Conservation (phyloP, 1,284 basidiomycete genomes). For the Boletus calvinii region DNA sequence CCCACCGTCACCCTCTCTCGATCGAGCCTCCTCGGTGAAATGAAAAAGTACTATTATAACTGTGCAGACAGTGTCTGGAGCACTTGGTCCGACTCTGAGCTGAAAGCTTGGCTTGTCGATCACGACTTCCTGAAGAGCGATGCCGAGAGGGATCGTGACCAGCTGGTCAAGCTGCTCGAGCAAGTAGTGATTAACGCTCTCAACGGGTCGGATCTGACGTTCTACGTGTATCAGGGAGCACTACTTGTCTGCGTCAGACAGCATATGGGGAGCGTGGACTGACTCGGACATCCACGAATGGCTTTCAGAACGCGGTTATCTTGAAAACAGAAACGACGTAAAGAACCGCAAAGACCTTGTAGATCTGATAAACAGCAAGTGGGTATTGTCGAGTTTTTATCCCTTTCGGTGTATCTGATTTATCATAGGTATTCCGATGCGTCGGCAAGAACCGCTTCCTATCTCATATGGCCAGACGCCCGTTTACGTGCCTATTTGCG, state of each 20-base stretch:
- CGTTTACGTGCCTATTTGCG: conserved; percentile 82
- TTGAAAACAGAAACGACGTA: conserved; percentile 56
- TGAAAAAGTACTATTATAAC: conserved; percentile 80
- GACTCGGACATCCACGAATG: conserved; percentile 77
- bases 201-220: not conserved
- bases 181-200: conserved; percentile 32
- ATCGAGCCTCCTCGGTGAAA: conserved; percentile 65
- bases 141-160: conserved; percentile 69
- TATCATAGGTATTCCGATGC: conserved; percentile 21
- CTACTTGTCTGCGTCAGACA: conserved; percentile 69
- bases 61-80: conserved; percentile 61
- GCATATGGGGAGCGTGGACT: conserved; percentile 71
- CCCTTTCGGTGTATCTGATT: not conserved
- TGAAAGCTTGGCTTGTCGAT: conserved; percentile 72
- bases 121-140: conserved; percentile 69
- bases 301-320: conserved; percentile 74
- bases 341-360: conserved; percentile 74
- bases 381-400: conserved; percentile 14
- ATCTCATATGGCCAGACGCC: conserved; percentile 88
- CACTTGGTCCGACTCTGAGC: conserved; percentile 67
- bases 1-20: conserved; percentile 37
- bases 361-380: conserved; percentile 67
- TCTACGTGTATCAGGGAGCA: conserved; percentile 52
- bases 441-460: conserved; percentile 50
- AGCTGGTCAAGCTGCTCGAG: conserved; percentile 72